Evolutionary conservation across 768 basidiomycete species (phyloP).

Genomic region (Suillus placidus): DNA sequence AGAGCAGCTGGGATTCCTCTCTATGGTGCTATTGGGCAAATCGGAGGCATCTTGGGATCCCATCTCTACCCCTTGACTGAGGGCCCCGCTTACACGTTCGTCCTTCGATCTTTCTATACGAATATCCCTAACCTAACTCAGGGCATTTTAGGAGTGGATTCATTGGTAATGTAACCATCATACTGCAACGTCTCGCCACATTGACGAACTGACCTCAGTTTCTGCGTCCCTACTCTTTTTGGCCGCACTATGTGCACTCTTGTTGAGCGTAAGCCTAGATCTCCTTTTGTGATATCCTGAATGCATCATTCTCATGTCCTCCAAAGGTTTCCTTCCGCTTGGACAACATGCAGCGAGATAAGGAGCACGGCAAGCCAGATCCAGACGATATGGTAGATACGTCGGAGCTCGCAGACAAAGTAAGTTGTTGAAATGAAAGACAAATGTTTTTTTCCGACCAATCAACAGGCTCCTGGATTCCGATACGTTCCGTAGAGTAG

Average conservation of each 20-base stretch:
- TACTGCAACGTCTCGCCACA: not conserved
- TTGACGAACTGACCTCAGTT: not conserved
- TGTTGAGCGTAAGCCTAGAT: constrained; percentile 5
- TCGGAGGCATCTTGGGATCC: constrained; percentile 43
- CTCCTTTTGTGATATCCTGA: not conserved
- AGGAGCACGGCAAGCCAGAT: constrained; percentile 51
- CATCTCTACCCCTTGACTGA: constrained; percentile 45
- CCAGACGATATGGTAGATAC: constrained; percentile 58
- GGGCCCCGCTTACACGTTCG: constrained; percentile 42
- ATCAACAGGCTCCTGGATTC: constrained; percentile 57
- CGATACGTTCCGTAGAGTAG: constrained; percentile 47
- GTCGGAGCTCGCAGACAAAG: constrained; percentile 66
- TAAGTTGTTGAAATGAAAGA: constrained; percentile 24
- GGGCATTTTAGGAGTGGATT: not conserved
- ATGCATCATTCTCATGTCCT: not conserved
- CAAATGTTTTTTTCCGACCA: not conserved
- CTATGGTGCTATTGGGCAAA: constrained; percentile 46
- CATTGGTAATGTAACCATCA: not conserved
- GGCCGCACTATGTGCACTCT: constrained; percentile 3
- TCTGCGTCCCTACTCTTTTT: constrained; percentile 3
- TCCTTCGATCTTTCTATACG: not conserved
- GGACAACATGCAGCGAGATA: constrained; percentile 45
- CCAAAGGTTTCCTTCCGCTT: not conserved
- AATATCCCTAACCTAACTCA: not conserved
- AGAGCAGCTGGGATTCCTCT: constrained; percentile 45